Evolutionary conservation across 257 asterid genomes (phyloP).

Genomic region (Ehretia macrophylla): DNA sequence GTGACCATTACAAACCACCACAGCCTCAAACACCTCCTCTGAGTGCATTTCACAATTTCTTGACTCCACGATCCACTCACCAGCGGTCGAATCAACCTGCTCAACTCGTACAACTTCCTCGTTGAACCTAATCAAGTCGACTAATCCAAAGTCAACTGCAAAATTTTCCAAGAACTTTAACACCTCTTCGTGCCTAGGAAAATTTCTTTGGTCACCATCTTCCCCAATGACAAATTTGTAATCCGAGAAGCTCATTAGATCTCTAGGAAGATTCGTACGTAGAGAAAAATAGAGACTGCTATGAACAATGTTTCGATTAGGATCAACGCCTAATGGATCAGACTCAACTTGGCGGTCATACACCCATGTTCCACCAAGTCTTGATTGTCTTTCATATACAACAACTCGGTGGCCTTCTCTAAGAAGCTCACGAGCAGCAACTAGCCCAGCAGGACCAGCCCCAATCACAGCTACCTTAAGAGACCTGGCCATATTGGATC

Average conservation of each 20-base stretch:
- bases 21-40: constrained; percentile 43
- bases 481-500: background rate
- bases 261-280: constrained; percentile 10
- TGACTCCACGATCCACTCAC: constrained; percentile 44
- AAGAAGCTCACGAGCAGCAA: constrained; percentile 37
- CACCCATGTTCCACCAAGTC: constrained; percentile 54
- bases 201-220: constrained; percentile 9
- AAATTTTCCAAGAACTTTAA: constrained; percentile 41
- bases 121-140: constrained; percentile 35
- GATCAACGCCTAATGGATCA: constrained; percentile 48
- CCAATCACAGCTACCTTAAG: constrained; percentile 57
- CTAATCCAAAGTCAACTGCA: constrained; percentile 30
- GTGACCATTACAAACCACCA: constrained; percentile 45
- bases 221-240: background rate
- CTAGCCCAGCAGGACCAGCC: constrained; percentile 47
- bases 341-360: constrained; percentile 46
- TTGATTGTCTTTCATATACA: constrained; percentile 39
- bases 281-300: constrained; percentile 12
- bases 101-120: constrained; percentile 48
- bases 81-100: constrained; percentile 13
- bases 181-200: constrained; percentile 54
- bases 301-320: constrained; percentile 13
- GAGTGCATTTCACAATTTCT: constrained; percentile 7
- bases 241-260: constrained; percentile 15
- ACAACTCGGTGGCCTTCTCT: constrained; percentile 25